phyloP scores from a whole-genome alignment of 192 early-diverging fungal genomes.

The Coemansia sp. region DNA sequence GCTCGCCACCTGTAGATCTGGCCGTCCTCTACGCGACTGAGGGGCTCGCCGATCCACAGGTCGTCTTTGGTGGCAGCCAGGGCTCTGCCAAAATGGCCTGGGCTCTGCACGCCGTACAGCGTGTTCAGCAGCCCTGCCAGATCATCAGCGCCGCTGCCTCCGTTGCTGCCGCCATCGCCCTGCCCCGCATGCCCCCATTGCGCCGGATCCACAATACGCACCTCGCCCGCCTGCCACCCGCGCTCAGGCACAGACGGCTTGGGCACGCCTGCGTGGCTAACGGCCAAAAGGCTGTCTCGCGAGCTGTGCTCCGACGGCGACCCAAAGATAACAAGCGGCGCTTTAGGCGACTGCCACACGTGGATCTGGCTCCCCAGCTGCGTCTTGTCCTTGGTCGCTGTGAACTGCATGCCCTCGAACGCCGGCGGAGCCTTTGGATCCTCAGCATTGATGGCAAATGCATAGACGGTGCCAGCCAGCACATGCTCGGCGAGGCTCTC shows the following conservation, averaged over 20 bases:
- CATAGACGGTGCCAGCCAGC: constrained; percentile 57
- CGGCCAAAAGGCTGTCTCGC: not conserved
- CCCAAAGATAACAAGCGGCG: constrained; percentile 36
- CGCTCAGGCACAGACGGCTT: constrained; percentile 22
- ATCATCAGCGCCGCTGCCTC: not conserved
- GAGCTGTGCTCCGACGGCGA: constrained; percentile 45
- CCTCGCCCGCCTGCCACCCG: constrained; percentile 52
- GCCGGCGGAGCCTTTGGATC: not conserved
- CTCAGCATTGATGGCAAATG: constrained; percentile 25
- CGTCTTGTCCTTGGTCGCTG: constrained; percentile 20
- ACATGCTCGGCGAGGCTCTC: constrained; percentile 1
- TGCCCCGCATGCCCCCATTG: constrained; percentile 15
- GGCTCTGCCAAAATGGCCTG: constrained; percentile 49
- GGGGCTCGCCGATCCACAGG: constrained; percentile 54
- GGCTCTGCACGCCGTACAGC: constrained; percentile 39
- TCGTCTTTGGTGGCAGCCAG: constrained; percentile 22
- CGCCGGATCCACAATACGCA: constrained; percentile 41
- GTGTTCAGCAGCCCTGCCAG: constrained; percentile 32
- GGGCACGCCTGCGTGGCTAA: not conserved
- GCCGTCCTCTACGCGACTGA: constrained; percentile 40
- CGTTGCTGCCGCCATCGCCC: not conserved
- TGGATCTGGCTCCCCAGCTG: constrained; percentile 51
- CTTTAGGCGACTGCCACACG: constrained; percentile 22
- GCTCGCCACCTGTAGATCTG: constrained; percentile 35
- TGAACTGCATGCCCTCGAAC: constrained; percentile 29